Evolutionary conservation across 441 rosid species (phyloP).

Genomic region (Brassica hybrid): DNA sequence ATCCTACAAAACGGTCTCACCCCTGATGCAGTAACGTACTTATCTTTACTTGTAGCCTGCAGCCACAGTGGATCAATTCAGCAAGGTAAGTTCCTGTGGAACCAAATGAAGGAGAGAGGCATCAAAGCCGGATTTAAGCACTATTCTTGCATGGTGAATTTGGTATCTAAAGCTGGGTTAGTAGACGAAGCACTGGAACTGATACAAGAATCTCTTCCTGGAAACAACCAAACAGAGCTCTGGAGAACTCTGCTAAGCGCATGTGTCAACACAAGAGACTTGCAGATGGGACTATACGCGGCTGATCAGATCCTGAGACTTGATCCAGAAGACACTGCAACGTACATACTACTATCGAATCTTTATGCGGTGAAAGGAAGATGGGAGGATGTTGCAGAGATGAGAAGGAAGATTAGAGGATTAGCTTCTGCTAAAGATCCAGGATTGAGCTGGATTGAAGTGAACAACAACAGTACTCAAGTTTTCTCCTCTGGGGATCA

Average conservation of each 20-base stretch:
- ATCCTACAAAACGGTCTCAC: constrained; percentile 48
- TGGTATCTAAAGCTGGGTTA: constrained; percentile 73
- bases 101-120: constrained; percentile 58
- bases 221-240: constrained; percentile 54
- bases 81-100: constrained; percentile 73
- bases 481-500: constrained; percentile 69
- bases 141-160: constrained; percentile 82
- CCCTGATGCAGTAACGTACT: constrained; percentile 79
- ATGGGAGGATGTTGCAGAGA: constrained; percentile 21
- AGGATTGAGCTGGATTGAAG: constrained; percentile 34
- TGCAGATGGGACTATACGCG: constrained; percentile 57
- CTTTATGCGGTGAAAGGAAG: constrained; percentile 5
- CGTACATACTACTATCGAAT: constrained; percentile 55
- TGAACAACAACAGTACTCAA: constrained; percentile 48
- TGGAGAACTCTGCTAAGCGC: constrained; percentile 89
- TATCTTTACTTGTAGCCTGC: constrained; percentile 80
- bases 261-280: constrained; percentile 59
- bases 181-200: constrained; percentile 63
- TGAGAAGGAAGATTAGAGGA: constrained; percentile 47
- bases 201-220: constrained; percentile 50
- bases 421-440: not conserved
- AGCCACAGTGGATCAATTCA: constrained; percentile 70
- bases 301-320: constrained; percentile 67
- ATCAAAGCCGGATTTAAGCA: constrained; percentile 71
- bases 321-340: constrained; percentile 64